A percentile compares a stretch with the other conserved stretches of the same genome.
These are phyloP conservation scores for Blastobotrys ciferrii DNA, from an alignment of 1,139 yeast species.

Conservation along the genomic window DNA sequence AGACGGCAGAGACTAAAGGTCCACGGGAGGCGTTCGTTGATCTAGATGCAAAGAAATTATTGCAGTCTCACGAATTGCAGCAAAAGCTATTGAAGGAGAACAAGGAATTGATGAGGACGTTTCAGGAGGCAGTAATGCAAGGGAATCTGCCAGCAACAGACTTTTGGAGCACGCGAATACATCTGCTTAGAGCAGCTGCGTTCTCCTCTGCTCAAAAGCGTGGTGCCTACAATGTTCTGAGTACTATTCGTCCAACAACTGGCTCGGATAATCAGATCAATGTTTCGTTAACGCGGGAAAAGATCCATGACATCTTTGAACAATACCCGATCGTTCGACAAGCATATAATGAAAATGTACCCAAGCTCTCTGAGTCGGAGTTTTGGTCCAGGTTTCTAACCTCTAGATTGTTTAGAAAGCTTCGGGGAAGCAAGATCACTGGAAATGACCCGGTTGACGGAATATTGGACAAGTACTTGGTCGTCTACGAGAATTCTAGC, in stretches of 20 bases:
- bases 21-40: conserved; percentile 37
- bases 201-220: conserved; percentile 77
- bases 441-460: conserved; percentile 79
- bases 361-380: conserved; percentile 82
- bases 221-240: conserved; percentile 91
- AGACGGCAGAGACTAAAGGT: conserved; percentile 31
- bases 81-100: conserved; percentile 73
- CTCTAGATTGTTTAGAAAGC: conserved; percentile 78
- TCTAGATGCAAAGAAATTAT: conserved; percentile 41
- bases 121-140: conserved; percentile 84
- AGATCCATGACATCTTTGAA: conserved; percentile 83
- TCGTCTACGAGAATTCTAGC: conserved; percentile 23
- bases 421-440: conserved; percentile 84
- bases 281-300: conserved; percentile 87
- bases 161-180: conserved; percentile 86
- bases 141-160: conserved; percentile 74
- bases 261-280: conserved; percentile 71
- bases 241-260: conserved; percentile 88
- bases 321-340: conserved; percentile 91
- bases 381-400: conserved; percentile 97
- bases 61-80: conserved; percentile 73
- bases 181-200: conserved; percentile 80
- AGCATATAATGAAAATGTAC: conserved; percentile 89
- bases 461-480: conserved; percentile 77
- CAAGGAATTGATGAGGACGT: conserved; percentile 65